A percentile compares a stretch with the other conserved stretches of the same genome.
These are phyloP conservation scores for Houttuynia cordata DNA, from an alignment of 164 flowering plant genomes.

Conservation along the genomic window DNA sequence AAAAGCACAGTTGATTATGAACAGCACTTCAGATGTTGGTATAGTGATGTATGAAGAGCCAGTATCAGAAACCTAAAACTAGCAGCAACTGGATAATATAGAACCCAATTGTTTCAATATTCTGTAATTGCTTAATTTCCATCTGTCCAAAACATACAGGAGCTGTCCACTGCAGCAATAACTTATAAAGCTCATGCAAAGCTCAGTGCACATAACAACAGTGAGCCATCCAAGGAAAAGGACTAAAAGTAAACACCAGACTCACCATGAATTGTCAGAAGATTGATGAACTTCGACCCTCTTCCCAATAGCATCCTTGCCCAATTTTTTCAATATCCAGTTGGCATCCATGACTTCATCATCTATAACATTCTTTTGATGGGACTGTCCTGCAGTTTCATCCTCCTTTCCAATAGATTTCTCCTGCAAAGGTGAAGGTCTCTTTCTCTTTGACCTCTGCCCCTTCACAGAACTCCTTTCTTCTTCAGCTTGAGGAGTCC, in stretches of 20 bases:
- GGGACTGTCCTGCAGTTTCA: constrained; percentile 21
- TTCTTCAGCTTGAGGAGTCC: constrained; percentile 44
- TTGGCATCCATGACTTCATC: constrained; percentile 77
- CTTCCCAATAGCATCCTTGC: constrained; percentile 93
- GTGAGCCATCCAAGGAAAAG: background rate
- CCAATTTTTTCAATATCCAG: constrained; percentile 90
- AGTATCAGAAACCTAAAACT: background rate
- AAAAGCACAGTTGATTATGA: no score
- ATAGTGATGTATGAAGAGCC: background rate
- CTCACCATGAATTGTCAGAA: constrained; percentile 88
- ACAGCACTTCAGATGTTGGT: no score
- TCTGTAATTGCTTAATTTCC: no score
- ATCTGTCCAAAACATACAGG: no score
- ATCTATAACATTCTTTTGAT: constrained; percentile 35
- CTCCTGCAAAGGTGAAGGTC: constrained; percentile 51
- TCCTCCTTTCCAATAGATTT: constrained; percentile 30
- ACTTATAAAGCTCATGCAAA: background rate
- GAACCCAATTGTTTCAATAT: background rate
- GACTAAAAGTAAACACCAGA: constrained; percentile 1
- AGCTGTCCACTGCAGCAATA: background rate
- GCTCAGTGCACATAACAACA: background rate
- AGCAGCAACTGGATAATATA: background rate
- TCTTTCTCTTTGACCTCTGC: constrained; percentile 89
- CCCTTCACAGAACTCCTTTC: constrained; percentile 71
- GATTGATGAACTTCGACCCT: constrained; percentile 81